Percentiles rank a stretch among this genome's conserved stretches.
These are phyloP conservation scores for Hawksworthiomyces lignivorus DNA, from an alignment of 2,329 filamentous ascomycete species.

Conservation along the genomic window DNA sequence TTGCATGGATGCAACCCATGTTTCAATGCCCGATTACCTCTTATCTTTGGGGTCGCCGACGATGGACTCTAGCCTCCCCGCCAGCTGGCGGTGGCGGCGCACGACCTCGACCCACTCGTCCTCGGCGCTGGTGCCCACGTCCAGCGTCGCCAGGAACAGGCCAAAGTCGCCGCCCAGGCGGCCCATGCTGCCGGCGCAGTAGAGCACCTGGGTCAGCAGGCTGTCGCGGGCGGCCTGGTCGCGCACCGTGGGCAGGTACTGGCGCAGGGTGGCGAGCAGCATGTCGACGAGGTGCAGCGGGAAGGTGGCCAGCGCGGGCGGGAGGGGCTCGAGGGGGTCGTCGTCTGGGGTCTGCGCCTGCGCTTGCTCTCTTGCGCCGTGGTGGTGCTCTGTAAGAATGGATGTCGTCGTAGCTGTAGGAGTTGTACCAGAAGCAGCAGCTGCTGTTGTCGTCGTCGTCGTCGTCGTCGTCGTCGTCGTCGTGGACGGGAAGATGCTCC, in stretches of 20 bases:
- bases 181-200: slow-evolving; percentile 85
- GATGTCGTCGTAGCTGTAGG: too few relatives aligned
- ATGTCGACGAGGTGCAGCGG: slow-evolving; percentile 75
- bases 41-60: slow-evolving; percentile 45
- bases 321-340: slow-evolving; percentile 51
- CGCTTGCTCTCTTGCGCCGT: too few relatives aligned
- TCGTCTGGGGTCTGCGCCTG: slow-evolving; percentile 9
- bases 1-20: too few relatives aligned
- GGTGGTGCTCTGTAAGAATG: too few relatives aligned
- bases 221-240: slow-evolving; percentile 79
- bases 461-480: slow-evolving; percentile 10
- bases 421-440: neutral
- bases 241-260: slow-evolving; percentile 72
- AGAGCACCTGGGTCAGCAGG: slow-evolving; percentile 83
- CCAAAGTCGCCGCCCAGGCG: slow-evolving; percentile 89
- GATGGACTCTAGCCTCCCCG: slow-evolving; percentile 66
- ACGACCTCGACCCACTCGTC: slow-evolving; percentile 84
- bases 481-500: slow-evolving; percentile 67
- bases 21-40: too few relatives aligned
- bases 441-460: neutral
- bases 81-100: slow-evolving; percentile 77
- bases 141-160: slow-evolving; percentile 66
- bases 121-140: slow-evolving; percentile 35
- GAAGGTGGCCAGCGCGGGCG: slow-evolving; percentile 74
- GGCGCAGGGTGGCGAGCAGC: slow-evolving; percentile 65